Conservation (phyloP, 1,284 basidiomycete species). For the Papiliotrema laurentii region DNA sequence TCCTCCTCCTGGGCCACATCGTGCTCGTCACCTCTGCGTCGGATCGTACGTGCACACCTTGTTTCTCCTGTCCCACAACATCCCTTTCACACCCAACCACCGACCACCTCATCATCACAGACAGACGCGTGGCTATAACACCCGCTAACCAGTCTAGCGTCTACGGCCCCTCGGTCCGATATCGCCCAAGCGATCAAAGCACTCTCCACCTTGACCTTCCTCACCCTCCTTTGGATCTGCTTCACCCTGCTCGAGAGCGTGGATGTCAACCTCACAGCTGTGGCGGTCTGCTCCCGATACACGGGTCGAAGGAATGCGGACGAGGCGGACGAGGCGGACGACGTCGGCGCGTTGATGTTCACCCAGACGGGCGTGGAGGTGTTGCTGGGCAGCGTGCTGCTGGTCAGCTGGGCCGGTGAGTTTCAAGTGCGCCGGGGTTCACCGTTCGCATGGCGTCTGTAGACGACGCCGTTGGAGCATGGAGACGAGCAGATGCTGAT, state of each 20-base stretch:
- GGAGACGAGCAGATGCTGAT: background rate
- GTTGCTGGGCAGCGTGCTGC: slow-evolving; percentile 1
- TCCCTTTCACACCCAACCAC: background rate
- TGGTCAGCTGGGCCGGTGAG: slow-evolving; percentile 19
- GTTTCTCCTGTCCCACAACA: background rate
- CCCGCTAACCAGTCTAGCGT: background rate
- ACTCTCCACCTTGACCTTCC: slow-evolving; percentile 20
- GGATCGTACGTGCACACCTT: slow-evolving; percentile 13
- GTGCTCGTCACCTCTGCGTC: slow-evolving; percentile 12
- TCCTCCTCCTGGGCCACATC: slow-evolving; percentile 20
- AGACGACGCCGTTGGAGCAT: background rate
- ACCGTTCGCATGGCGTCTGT: background rate
- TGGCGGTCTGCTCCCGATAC: too few relatives aligned
- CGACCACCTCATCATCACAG: background rate
- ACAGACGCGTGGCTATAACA: background rate
- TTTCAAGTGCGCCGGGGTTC: background rate
- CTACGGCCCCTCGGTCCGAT: background rate
- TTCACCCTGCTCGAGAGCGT: slow-evolving; percentile 22
- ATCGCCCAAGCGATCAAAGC: slow-evolving; percentile 5
- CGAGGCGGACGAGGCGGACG: background rate
- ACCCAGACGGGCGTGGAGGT: slow-evolving; percentile 14
- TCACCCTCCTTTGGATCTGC: slow-evolving; percentile 25
- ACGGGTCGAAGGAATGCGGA: too few relatives aligned
- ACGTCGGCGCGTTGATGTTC: slow-evolving; percentile 7
- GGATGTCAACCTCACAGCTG: slow-evolving; percentile 3